A percentile compares a stretch with the other conserved stretches of the same genome.
Conservation (phyloP, 202 grass and related monocot species). For the Setaria viridis region DNA sequence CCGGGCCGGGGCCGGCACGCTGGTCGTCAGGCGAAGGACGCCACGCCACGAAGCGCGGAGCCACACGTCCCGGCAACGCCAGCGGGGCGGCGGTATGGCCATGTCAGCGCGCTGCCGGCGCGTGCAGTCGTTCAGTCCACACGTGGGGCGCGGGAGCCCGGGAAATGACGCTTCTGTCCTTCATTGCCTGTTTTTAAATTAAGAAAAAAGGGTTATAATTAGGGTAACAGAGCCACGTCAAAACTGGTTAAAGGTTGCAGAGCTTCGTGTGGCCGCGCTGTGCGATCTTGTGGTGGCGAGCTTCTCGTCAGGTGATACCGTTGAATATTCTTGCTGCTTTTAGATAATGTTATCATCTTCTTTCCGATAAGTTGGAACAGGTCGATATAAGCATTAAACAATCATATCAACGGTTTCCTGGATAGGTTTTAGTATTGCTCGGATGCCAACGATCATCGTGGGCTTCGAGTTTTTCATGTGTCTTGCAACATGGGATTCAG, state of each 20-base stretch:
- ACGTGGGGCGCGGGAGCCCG: neutral
- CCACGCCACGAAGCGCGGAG: neutral
- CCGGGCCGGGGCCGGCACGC: too few relatives aligned
- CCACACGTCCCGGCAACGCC: conserved; percentile 7
- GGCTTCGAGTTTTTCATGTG: neutral
- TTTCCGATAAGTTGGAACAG: conserved; percentile 8
- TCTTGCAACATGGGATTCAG: neutral
- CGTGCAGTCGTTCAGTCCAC: neutral
- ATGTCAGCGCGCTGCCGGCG: conserved; percentile 13
- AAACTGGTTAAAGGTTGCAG: neutral
- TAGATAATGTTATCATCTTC: conserved; percentile 21
- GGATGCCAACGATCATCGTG: neutral
- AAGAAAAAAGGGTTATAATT: neutral
- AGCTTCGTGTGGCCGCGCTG: neutral
- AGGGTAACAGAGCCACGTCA: too few relatives aligned
- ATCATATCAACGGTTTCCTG: conserved; percentile 21
- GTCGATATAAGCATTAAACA: conserved; percentile 30
- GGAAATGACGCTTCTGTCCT: neutral
- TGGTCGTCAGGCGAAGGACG: neutral
- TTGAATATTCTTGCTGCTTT: neutral
- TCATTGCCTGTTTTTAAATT: too few relatives aligned
- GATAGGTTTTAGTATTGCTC: conserved; percentile 35
- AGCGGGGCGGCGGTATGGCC: neutral
- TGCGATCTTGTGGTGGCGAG: neutral
- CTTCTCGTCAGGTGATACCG: neutral